Evolutionary conservation across 306 rosid species (phyloP), one percentile per base, ranked within the genome.

Genomic region (Pueraria montana): DNA sequence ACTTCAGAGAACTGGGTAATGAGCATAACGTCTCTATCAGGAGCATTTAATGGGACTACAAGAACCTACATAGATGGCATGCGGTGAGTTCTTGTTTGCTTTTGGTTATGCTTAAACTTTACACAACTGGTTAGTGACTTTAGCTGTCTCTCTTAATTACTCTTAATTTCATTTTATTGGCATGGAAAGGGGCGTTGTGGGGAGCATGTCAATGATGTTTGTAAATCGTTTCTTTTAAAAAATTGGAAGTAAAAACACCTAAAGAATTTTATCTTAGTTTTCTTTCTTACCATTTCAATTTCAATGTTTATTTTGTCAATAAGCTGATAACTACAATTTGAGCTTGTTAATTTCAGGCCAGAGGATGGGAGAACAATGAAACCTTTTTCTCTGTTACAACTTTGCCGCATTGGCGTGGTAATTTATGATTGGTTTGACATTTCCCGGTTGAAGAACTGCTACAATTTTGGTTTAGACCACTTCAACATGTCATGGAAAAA

Each of bases 401-500:
- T 90, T 18, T 90, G 88, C 65, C 94, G 96, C 74, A 17, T 93
- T 71, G 94, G 93, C 16, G 94, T 89, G 55, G 89, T 91, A 71
- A 78, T 91, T 50, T 93, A 91, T 21, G 96, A 93, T 45, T 93
- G 97, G 97, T 72, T 91, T 17, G 89, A 90, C 88, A 87, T 91
- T 76, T 63, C 89, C 4, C 88, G 85, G 92, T 80, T 93, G 83
- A 93, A 88, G 86, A 86, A 74, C 3, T 89, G 86, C 32, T 93
- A 90, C 89, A 90, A 84, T 89, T 93, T 93, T 17, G 97, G 97
- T 27, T 93, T 93, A 32, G 96, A 93, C 85, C 96, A 91, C 90
- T 93, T 83, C 30, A 89, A 91, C 87, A 58, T 89, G 87, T 80
- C 97, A 2, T 82, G 97, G 94, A 88, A 74, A 77, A 90, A 87